Base-by-base conservation (phyloP, 495 filamentous ascomycete species). In the Mytilinidion resinicola region DNA sequence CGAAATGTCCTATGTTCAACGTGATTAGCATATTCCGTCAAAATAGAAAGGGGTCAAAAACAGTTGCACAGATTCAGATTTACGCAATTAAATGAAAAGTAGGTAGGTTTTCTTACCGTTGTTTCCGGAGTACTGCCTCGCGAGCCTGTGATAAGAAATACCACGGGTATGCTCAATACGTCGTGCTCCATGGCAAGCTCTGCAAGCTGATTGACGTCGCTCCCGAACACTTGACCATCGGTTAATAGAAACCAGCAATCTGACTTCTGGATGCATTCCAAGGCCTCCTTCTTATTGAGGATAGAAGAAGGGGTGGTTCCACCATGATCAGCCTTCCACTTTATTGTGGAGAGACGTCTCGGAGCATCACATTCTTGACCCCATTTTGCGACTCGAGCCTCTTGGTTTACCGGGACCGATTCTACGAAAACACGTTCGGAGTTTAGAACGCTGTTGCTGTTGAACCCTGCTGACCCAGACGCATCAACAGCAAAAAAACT, bases 1-100 rank as follows among this genome's bases (percentile, higher is more conserved):
- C 6, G 72, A 74, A 15, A 74, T 73, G 34, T 73, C 71, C 25
- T 30, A 30, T 30, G 6, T 30, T 30, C 6, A 6, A 6, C 25
- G 6, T 6, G 6, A 30, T 30, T 2, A 30, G 25, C 25, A 30
- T 6, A 6, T 30, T 30, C 6, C 25, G 6, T 30, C 25, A 2
- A 3, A 30, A 30, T 30, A n/a, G n/a, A n/a, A n/a, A n/a, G n/a
- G n/a, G n/a, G n/a, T n/a, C n/a, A n/a, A n/a, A n/a, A n/a, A n/a
- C n/a, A n/a, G n/a, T n/a, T n/a, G n/a, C n/a, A n/a, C n/a, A n/a
- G n/a, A n/a, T n/a, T n/a, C n/a, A n/a, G n/a, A 30, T 3, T 30
- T 3, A 30, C 25, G 6, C 25, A 30, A 30, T 30, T 6, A 6
- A 2, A 30, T 30, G 25, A 6, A 30, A 6, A 30, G 6, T 30